These are phyloP conservation scores for Talaromyces sp. DNA, from an alignment of 2,329 filamentous ascomycete genomes.

Conservation along the genomic window DNA sequence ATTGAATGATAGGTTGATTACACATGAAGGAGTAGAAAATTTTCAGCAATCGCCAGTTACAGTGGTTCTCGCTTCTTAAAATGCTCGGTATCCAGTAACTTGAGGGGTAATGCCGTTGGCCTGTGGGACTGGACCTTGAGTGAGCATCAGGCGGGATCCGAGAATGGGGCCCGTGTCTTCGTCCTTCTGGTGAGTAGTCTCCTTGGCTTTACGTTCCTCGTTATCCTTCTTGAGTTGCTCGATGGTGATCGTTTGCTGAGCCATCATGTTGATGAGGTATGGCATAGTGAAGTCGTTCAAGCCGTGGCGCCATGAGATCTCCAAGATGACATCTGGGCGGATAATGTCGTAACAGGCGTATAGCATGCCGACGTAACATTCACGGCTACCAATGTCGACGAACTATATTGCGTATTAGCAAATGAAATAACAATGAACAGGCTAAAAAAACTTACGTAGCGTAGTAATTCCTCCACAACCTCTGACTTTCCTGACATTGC, in stretches of 20 bases:
- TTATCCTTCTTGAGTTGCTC: slow-evolving; percentile 88
- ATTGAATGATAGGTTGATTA: slow-evolving; percentile 17
- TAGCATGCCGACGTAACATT: slow-evolving; percentile 99
- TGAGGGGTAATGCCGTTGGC: slow-evolving; percentile 88
- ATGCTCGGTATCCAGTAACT: slow-evolving; percentile 69
- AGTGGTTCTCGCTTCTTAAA: slow-evolving; percentile 37
- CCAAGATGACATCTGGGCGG: slow-evolving; percentile 84
- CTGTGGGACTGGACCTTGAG: slow-evolving; percentile 77
- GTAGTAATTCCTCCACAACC: slow-evolving; percentile 90
- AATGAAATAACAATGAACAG: background rate
- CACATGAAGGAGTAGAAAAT: slow-evolving; percentile 14
- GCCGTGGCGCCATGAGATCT: slow-evolving; percentile 94
- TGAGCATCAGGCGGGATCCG: slow-evolving; percentile 90
- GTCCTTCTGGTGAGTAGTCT: slow-evolving; percentile 75
- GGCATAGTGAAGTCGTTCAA: slow-evolving; percentile 98
- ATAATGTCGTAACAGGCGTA: slow-evolving; percentile 98
- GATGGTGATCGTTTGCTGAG: slow-evolving; percentile 84
- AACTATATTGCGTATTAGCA: slow-evolving; percentile 61
- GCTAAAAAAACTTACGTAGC: slow-evolving; percentile 72
- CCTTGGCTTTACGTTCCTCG: slow-evolving; percentile 76
- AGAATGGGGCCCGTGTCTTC: slow-evolving; percentile 94
- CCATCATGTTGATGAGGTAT: slow-evolving; percentile 98
- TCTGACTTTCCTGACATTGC: slow-evolving; percentile 87
- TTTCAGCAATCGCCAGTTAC: slow-evolving; percentile 7
- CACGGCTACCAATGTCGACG: slow-evolving; percentile 96